Evolutionary conservation across 2,329 filamentous ascomycete genomes (phyloP).

Genomic region (Cytospora chrysosperma): DNA sequence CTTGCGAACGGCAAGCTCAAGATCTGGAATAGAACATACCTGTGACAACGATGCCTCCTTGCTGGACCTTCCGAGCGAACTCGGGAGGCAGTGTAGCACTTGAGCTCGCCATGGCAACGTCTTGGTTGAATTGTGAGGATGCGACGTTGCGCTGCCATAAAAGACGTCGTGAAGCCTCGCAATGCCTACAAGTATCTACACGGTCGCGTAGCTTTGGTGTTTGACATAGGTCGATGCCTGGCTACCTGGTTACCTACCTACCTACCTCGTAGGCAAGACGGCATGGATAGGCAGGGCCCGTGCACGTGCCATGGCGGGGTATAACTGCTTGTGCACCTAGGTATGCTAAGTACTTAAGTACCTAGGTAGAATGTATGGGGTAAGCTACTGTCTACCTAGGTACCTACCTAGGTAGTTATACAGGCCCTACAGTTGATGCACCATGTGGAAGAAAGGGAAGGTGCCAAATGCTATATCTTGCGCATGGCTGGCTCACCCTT

Average conservation of each 20-base stretch:
- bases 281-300: neutral
- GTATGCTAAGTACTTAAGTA: no score
- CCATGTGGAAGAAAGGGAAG: no score
- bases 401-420: no score
- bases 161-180: slow-evolving; percentile 2
- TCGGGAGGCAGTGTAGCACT: slow-evolving; percentile 38
- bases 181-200: neutral
- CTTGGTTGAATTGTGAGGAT: neutral
- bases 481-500: no score
- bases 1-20: neutral
- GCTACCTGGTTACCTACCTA: neutral
- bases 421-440: no score
- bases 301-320: neutral
- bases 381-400: no score
- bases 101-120: slow-evolving; percentile 38
- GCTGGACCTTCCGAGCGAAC: slow-evolving; percentile 47
- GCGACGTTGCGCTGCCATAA: neutral
- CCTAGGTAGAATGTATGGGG: no score
- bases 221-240: neutral
- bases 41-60: slow-evolving; percentile 48
- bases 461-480: no score
- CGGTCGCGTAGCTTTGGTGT: neutral
- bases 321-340: no score
- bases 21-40: slow-evolving; percentile 35
- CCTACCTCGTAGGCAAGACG: neutral